A percentile compares a stretch with the other conserved stretches of the same genome.
Evolutionary conservation across 2,329 filamentous ascomycete genomes (phyloP).

Genomic region (Fusarium buxicola): DNA sequence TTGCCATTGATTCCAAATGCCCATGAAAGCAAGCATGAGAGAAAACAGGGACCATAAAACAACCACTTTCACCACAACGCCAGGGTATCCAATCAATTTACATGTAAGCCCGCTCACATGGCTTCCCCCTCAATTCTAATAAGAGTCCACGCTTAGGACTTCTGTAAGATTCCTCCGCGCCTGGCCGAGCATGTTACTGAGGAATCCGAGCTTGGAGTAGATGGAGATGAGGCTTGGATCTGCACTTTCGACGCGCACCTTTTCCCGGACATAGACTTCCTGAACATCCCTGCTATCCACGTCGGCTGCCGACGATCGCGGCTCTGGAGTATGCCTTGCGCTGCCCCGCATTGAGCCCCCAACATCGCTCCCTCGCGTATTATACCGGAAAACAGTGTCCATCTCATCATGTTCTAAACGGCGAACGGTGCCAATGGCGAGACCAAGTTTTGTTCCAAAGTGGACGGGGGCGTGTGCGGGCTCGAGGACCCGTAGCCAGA

Average conservation of each 20-base stretch:
- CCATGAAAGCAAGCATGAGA: not conserved
- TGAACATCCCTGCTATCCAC: constrained; percentile 45
- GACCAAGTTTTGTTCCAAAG: constrained; percentile 74
- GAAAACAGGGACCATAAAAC: constrained; percentile 1
- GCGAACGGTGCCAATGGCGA: constrained; percentile 73
- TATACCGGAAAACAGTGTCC: constrained; percentile 78
- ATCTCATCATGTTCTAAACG: constrained; percentile 82
- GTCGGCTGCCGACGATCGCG: constrained; percentile 31
- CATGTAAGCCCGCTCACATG: constrained; percentile 29
- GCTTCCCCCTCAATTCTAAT: constrained; percentile 35
- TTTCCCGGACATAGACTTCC: constrained; percentile 88
- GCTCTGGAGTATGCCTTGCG: constrained; percentile 42
- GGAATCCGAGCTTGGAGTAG: constrained; percentile 82
- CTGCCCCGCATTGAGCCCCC: constrained; percentile 43
- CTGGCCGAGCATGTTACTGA: constrained; percentile 78
- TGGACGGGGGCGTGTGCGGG: constrained; percentile 71
- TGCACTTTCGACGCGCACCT: constrained; percentile 87
- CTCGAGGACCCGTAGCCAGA: constrained; percentile 77
- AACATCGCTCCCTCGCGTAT: constrained; percentile 48
- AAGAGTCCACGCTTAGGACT: constrained; percentile 74
- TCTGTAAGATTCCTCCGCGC: constrained; percentile 78
- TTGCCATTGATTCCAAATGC: constrained; percentile 4
- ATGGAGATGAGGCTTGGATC: constrained; percentile 88
- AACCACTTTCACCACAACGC: constrained; percentile 30
- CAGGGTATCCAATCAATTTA: constrained; percentile 46